phyloP scores from a whole-genome alignment of 257 asterid genomes.

The Cruciata laevipes region DNA sequence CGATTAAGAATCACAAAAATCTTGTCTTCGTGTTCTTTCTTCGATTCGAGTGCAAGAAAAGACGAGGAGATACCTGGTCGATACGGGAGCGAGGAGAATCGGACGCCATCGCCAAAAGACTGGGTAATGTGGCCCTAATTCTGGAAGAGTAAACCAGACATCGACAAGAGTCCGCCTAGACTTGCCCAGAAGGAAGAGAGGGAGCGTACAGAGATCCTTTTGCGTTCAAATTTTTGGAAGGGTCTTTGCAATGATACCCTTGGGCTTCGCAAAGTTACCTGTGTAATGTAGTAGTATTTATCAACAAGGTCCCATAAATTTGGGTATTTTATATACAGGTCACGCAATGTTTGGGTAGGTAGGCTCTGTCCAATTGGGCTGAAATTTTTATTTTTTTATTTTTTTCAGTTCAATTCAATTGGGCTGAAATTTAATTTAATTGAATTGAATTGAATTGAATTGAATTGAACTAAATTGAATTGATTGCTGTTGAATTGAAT shows the following conservation, averaged over 20 bases:
- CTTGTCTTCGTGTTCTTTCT: not conserved
- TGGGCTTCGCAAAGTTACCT: too few relatives aligned
- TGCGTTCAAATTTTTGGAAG: conserved; percentile 17
- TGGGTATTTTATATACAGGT: too few relatives aligned
- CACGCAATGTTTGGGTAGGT: too few relatives aligned
- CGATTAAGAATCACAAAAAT: not conserved
- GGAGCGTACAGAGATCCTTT: not conserved
- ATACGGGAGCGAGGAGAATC: conserved; percentile 29
- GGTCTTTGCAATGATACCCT: conserved; percentile 8
- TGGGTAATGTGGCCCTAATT: not conserved
- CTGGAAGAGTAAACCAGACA: not conserved
- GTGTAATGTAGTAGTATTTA: too few relatives aligned
- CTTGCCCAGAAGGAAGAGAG: not conserved
- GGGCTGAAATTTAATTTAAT: too few relatives aligned
- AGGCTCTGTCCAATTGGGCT: too few relatives aligned
- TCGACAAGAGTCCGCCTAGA: not conserved
- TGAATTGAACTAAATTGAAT: too few relatives aligned
- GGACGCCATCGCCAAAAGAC: conserved; percentile 19
- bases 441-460: too few relatives aligned
- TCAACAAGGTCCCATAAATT: too few relatives aligned
- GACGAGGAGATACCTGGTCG: conserved; percentile 43
- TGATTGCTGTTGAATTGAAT: too few relatives aligned
- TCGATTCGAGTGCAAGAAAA: not conserved
- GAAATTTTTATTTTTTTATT: too few relatives aligned
- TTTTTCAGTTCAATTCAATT: too few relatives aligned